Evolutionary conservation across 2,329 filamentous ascomycete genomes (phyloP).

Genomic region (Harringtonia lauricola): DNA sequence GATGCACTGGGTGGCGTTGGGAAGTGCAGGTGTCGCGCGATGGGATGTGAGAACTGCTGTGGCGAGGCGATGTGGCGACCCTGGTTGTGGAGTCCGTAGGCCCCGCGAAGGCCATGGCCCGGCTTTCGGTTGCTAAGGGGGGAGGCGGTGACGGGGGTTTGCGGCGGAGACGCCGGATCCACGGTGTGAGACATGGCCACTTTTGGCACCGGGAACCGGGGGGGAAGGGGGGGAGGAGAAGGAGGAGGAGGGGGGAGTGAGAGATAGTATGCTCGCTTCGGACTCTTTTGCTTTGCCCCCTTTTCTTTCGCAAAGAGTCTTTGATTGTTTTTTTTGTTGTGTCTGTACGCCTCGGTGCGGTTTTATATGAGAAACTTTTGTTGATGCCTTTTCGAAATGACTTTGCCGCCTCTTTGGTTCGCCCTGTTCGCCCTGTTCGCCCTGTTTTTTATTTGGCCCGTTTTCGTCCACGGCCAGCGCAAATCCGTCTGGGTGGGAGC

Average conservation of each 20-base stretch:
- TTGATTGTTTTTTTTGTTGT: no score
- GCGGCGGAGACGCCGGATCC: constrained; percentile 30
- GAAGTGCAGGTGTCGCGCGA: constrained; percentile 14
- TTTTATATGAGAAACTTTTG: no score
- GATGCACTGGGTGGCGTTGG: constrained; percentile 16
- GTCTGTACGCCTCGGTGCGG: no score
- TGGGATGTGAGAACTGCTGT: constrained; percentile 1
- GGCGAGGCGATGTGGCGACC: neutral
- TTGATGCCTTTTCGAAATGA: no score
- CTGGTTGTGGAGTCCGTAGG: constrained; percentile 1
- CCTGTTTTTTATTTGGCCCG: neutral
- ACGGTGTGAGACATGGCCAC: constrained; percentile 11
- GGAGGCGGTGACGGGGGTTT: constrained; percentile 26
- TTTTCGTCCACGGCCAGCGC: neutral
- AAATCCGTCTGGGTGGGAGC: constrained; percentile 1
- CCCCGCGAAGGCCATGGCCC: constrained; percentile 6
- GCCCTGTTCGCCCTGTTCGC: no score
- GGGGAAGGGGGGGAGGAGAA: neutral
- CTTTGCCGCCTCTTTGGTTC: no score
- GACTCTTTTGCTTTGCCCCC: neutral
- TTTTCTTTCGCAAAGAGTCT: neutral
- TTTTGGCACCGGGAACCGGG: neutral
- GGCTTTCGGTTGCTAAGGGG: constrained; percentile 19
- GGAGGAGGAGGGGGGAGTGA: neutral
- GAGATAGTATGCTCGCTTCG: neutral